phyloP scores from a whole-genome alignment of 1,139 yeast genomes.

The Diutina ranongensis region DNA sequence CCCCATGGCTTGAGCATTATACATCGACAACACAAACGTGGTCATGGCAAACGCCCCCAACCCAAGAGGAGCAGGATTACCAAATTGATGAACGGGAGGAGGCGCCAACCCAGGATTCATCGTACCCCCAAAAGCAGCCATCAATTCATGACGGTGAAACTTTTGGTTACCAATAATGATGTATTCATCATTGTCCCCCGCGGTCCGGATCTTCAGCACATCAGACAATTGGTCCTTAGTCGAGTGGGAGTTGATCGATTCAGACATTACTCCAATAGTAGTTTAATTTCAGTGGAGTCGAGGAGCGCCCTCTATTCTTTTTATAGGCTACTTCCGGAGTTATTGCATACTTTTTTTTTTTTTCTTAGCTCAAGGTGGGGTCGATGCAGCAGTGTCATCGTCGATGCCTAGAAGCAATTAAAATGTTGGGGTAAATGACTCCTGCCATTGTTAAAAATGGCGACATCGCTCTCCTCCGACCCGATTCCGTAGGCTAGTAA shows the following conservation, averaged over 20 bases:
- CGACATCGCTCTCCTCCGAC: too few species aligned
- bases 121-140: slow-evolving; percentile 11
- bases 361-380: too few species aligned
- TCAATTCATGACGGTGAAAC: slow-evolving; percentile 10
- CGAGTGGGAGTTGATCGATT: slow-evolving; percentile 1
- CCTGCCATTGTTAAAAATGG: too few species aligned
- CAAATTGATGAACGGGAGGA: slow-evolving; percentile 9
- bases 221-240: slow-evolving; percentile 1
- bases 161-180: slow-evolving; percentile 9
- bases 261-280: slow-evolving; percentile 5
- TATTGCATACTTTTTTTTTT: too few species aligned
- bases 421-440: too few species aligned
- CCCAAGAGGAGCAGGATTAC: slow-evolving; percentile 11
- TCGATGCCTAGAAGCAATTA: not conserved
- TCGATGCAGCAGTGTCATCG: not conserved
- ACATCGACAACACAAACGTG: slow-evolving; percentile 11
- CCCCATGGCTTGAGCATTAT: slow-evolving; percentile 41
- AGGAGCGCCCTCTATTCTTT: not conserved
- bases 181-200: slow-evolving; percentile 10
- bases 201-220: slow-evolving; percentile 8
- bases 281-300: not conserved
- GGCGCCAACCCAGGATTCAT: slow-evolving; percentile 10
- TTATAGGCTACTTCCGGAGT: not conserved
- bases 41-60: slow-evolving; percentile 10
- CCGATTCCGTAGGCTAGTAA: too few species aligned